Base-by-base conservation (phyloP, 306 rosid species). In the Malus fusca region DNA sequence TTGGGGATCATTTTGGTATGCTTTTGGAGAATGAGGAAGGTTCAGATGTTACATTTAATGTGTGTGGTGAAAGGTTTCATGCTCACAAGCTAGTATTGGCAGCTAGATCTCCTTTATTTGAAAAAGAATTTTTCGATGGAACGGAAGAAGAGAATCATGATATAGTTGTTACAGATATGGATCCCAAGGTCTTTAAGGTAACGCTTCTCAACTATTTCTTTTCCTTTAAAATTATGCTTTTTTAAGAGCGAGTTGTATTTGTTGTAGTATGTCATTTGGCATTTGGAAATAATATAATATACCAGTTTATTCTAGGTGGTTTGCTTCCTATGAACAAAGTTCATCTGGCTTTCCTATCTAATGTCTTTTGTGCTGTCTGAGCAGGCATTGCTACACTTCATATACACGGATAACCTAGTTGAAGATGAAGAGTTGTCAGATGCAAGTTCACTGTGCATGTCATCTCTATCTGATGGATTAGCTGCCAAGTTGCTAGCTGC, bases 111-210 rank as follows among this genome's bases (percentile, higher is more conserved):
- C 83, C 90, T 22, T 85, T 86, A 23, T 92, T 95, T 65, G 97
- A 88, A 72, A 82, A 83, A 11, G 89, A 90, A 73, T 87, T 90
- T 78, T 84, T 92, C 67, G 77, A 81, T 66, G 80, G 77, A 59
- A 83, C 82, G 87, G 93, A 89, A 52, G 93, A 84, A 42, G 90
- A 87, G 69, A 81, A 75, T 79, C 76, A 56, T 11, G 97, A 90
- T 60, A 69, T 92, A 80, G 79, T 86, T 68, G 72, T 95, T 72
- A 77, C 84, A 26, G 93, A 92, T 81, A 81, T 88, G 89, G 93
- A 92, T 75, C 97, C 99, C 61, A 90, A 88, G 87, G 96, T 95
- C 80, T 95, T 95, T 81, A 95, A 92, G 99, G 99, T 95, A 88
- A 11, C 4, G 11, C 30, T 17, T 75, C 18, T 15, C 56, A 40